A percentile compares a stretch with the other conserved stretches of the same genome.
Conservation (phyloP, 176 grass and related monocot species). For the Elaeis guineensis region DNA sequence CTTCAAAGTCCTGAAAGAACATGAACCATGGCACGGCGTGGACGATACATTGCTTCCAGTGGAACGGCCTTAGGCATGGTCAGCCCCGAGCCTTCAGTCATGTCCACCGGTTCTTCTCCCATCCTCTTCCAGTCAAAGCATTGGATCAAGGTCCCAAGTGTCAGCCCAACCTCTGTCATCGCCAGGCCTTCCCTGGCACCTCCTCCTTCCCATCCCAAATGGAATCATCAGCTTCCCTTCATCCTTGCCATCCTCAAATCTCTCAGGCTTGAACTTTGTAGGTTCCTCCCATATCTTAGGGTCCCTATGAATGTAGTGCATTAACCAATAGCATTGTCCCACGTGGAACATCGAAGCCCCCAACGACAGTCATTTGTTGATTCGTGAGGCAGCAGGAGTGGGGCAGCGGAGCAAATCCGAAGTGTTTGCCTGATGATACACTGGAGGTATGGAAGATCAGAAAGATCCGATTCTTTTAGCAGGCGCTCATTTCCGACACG, state of each 20-base stretch:
- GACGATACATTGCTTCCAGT: not conserved
- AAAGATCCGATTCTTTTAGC: not conserved
- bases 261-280: slow-evolving; percentile 3
- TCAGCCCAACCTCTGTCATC: not conserved
- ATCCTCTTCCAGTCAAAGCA: slow-evolving; percentile 13
- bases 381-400: slow-evolving; percentile 3
- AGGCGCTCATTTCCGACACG: not conserved
- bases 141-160: slow-evolving; percentile 8
- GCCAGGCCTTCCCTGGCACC: slow-evolving; percentile 11
- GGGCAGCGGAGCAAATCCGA: not conserved
- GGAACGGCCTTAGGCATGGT: slow-evolving; percentile 1
- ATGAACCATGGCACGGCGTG: not conserved
- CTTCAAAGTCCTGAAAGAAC: not conserved
- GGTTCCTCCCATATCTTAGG: slow-evolving; percentile 5
- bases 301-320: slow-evolving; percentile 4
- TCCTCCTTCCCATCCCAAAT: slow-evolving; percentile 10
- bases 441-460: slow-evolving; percentile 3
- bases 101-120: slow-evolving; percentile 6
- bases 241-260: not conserved
- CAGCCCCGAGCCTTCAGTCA: slow-evolving; percentile 4
- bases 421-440: not conserved
- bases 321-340: slow-evolving; percentile 4
- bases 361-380: not conserved
- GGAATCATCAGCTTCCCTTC: not conserved
- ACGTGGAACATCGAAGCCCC: not conserved